These are phyloP conservation scores for Debaryomyces sp. DNA, from an alignment of 1,139 yeast species.

Conservation along the genomic window DNA sequence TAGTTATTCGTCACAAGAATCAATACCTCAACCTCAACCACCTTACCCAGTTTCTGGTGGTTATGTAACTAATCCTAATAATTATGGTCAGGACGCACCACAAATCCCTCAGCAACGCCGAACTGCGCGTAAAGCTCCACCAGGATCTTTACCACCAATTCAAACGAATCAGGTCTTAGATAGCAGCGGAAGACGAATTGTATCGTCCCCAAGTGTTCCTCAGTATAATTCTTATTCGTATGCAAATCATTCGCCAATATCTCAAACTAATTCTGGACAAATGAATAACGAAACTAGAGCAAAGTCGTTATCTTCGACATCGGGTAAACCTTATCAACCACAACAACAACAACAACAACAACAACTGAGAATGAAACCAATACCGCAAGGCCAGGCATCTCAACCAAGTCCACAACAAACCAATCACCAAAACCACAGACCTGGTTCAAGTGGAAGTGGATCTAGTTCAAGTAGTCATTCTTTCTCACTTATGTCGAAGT, in stretches of 20 bases:
- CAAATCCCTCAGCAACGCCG: constrained; percentile 13
- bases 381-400: constrained; percentile 9
- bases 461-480: constrained; percentile 33
- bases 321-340: constrained; percentile 16
- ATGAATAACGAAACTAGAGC: constrained; percentile 21
- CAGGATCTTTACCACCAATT: constrained; percentile 21
- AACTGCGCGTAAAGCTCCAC: constrained; percentile 13
- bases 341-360: constrained; percentile 21
- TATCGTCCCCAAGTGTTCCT: constrained; percentile 27
- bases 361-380: constrained; percentile 15
- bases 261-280: constrained; percentile 12
- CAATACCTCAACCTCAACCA: constrained; percentile 10
- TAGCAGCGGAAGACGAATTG: constrained; percentile 24
- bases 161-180: constrained; percentile 17
- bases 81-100: constrained; percentile 1
- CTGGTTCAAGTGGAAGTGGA: constrained; percentile 23
- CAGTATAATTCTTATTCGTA: constrained; percentile 10
- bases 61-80: constrained; percentile 3
- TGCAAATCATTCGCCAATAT: constrained; percentile 13
- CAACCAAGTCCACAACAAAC: constrained; percentile 12
- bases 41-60: constrained; percentile 10
- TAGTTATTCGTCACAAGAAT: constrained; percentile 4
- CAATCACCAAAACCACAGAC: constrained; percentile 13
- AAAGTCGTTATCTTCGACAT: constrained; percentile 28
- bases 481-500: constrained; percentile 44